These are phyloP conservation scores for Ajuga reptans DNA, from an alignment of 305 asterid genomes.

Conservation along the genomic window DNA sequence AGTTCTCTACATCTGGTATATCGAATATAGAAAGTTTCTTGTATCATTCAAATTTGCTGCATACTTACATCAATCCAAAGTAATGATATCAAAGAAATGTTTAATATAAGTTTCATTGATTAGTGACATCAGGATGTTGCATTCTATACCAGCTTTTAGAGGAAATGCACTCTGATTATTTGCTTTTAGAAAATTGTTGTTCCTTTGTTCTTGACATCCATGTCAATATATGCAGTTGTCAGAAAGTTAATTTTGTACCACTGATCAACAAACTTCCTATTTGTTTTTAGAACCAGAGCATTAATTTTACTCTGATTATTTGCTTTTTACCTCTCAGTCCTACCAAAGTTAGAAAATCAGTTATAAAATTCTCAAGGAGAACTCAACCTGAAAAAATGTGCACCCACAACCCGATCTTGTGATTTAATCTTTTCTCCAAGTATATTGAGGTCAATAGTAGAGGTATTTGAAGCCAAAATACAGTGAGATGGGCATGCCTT, in stretches of 20 bases:
- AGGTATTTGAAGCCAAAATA: constrained; percentile 86
- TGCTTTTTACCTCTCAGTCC: neutral
- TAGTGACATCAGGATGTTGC: neutral
- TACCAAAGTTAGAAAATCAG: neutral
- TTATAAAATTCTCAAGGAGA: constrained; percentile 12
- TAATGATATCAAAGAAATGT: neutral
- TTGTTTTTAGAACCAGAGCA: neutral
- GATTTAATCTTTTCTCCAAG: constrained; percentile 70
- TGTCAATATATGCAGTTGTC: neutral
- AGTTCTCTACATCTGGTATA: neutral
- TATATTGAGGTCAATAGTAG: constrained; percentile 78
- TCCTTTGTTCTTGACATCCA: neutral
- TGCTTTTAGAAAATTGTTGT: neutral
- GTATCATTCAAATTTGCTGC: neutral
- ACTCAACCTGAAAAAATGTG: constrained; percentile 92
- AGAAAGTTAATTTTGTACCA: constrained; percentile 1
- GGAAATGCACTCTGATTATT: neutral
- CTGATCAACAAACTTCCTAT: constrained; percentile 5
- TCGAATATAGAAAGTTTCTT: neutral
- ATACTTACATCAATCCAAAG: neutral
- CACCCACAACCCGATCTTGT: constrained; percentile 83
- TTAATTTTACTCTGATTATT: neutral
- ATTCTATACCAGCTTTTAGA: constrained; percentile 17
- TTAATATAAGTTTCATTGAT: neutral
- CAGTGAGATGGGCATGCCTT: constrained; percentile 85